Conservation (phyloP, 805 yeast genomes). For the Candida andamanensis region DNA sequence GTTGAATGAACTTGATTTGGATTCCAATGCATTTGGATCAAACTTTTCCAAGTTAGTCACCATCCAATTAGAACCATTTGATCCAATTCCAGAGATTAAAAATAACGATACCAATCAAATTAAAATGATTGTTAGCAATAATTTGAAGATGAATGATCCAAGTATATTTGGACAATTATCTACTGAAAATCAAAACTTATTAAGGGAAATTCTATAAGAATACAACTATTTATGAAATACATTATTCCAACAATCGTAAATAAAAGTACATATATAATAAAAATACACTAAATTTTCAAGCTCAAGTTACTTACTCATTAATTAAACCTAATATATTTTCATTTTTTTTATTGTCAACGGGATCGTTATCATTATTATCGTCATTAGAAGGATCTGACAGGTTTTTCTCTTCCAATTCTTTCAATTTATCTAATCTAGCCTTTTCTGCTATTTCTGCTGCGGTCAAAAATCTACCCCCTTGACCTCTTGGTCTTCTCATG, state of each 20-base stretch:
- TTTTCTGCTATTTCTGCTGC: constrained; percentile 64
- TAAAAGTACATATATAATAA: constrained; percentile 6
- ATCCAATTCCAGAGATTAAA: constrained; percentile 59
- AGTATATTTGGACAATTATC: constrained; percentile 24
- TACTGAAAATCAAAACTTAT: constrained; percentile 12
- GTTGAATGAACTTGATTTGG: constrained; percentile 51
- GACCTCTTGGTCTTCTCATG: constrained; percentile 98
- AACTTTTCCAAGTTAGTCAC: constrained; percentile 70
- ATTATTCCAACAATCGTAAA: constrained; percentile 1
- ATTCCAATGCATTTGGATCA: constrained; percentile 77
- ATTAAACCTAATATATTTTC: constrained; percentile 4
- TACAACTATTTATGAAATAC: constrained; percentile 1
- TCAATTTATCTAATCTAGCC: constrained; percentile 35
- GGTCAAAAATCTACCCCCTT: constrained; percentile 94
- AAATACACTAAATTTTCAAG: constrained; percentile 6
- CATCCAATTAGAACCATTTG: constrained; percentile 56
- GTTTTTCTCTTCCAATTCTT: constrained; percentile 27
- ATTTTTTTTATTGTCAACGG: constrained; percentile 3
- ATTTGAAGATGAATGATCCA: constrained; percentile 22
- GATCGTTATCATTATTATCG: constrained; percentile 3
- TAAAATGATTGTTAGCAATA: constrained; percentile 20
- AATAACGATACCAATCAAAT: constrained; percentile 29
- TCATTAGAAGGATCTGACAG: constrained; percentile 1
- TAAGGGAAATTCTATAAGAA: constrained; percentile 6
- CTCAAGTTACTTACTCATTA: constrained; percentile 1